These are phyloP conservation scores for Calonectria pseudoreteaudii DNA, from an alignment of 2,329 filamentous ascomycete species.

Conservation along the genomic window DNA sequence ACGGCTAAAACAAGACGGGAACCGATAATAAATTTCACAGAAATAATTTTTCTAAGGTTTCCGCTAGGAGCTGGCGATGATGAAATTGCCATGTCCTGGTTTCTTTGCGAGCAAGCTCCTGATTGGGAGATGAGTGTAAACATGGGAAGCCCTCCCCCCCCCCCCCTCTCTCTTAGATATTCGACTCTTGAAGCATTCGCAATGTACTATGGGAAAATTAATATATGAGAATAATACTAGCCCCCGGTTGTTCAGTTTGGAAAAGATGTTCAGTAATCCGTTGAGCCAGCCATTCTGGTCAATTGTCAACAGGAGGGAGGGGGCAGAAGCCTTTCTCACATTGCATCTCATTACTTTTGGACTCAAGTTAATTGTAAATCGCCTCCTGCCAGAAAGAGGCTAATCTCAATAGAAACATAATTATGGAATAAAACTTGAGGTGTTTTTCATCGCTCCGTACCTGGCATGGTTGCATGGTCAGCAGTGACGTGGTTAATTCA, in stretches of 20 bases:
- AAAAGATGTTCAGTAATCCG: background rate
- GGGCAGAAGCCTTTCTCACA: background rate
- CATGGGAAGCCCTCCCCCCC: too few species aligned
- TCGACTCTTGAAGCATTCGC: background rate
- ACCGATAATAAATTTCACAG: background rate
- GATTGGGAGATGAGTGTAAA: background rate
- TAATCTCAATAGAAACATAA: background rate
- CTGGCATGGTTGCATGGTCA: background rate
- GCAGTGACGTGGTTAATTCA: background rate
- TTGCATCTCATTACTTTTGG: background rate
- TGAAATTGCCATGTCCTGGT: background rate
- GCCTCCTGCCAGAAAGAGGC: background rate
- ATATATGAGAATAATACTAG: background rate
- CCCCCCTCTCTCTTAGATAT: too few species aligned
- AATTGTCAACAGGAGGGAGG: background rate
- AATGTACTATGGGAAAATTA: background rate
- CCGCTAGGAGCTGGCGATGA: background rate
- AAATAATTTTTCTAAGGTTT: background rate
- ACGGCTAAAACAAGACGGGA: background rate
- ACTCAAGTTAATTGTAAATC: background rate
- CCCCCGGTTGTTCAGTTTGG: background rate
- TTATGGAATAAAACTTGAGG: background rate
- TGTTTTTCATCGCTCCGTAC: background rate
- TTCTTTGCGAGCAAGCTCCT: background rate
- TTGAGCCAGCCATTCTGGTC: background rate